These are phyloP conservation scores for Sorghum bicolor DNA, from an alignment of 176 grass and related monocot genomes.

Conservation along the genomic window Sorghum_bicolor_NCBIv3 NC_012871.2:63261001-63261500, in stretches of 20 bases:
- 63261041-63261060: not conserved
- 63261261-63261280: not conserved
- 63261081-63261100: conserved; percentile 85
- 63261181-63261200: conserved; percentile 91
- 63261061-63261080: conserved; percentile 43
- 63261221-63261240: conserved; percentile 94
- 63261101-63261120: conserved; percentile 74
- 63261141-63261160: conserved; percentile 77
- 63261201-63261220: conserved; percentile 73
- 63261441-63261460: conserved; percentile 82
- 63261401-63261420: conserved; percentile 84
- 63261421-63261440: conserved; percentile 93
- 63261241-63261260: conserved; percentile 46
- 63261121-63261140: conserved; percentile 81
- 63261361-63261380: conserved; percentile 4
- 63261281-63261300: not conserved
- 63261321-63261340: not conserved
- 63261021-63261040: conserved; percentile 32
- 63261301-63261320: not conserved
- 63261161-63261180: conserved; percentile 85
- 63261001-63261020: conserved; percentile 43
- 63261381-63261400: not conserved
- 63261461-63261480: conserved; percentile 70
- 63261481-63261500: conserved; percentile 91
- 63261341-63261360: not conserved